Conservation (phyloP, 208 protist genomes). For the Leishmania amazonensis region DNA sequence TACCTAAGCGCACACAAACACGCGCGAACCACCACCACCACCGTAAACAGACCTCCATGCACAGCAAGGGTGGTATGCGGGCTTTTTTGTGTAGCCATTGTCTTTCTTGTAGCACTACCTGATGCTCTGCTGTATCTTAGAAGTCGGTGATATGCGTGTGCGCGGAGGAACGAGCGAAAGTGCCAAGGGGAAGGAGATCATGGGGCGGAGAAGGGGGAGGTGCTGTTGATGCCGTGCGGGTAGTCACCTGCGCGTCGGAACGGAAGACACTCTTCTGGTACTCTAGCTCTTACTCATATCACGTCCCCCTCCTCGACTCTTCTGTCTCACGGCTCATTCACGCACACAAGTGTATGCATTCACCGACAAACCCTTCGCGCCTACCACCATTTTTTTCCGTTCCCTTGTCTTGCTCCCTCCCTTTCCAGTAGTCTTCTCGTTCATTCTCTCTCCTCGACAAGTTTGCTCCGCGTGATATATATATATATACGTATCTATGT, state of each 20-base stretch:
- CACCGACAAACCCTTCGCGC: background rate
- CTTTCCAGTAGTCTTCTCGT: background rate
- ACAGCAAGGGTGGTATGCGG: too few species aligned
- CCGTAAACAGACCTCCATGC: background rate
- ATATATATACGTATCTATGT: background rate
- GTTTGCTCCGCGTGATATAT: background rate
- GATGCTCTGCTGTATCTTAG: background rate
- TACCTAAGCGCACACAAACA: background rate
- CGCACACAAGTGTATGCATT: background rate
- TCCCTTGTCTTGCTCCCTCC: background rate
- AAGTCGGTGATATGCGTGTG: background rate
- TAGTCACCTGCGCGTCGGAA: background rate
- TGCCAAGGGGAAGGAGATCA: background rate
- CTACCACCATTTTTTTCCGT: background rate
- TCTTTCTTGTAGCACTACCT: background rate
- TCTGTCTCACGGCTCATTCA: background rate
- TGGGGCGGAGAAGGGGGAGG: background rate
- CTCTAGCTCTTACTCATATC: background rate
- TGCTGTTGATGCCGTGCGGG: background rate
- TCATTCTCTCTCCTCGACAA: background rate
- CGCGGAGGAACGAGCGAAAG: background rate
- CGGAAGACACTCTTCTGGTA: background rate
- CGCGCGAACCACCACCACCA: background rate
- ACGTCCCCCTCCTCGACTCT: background rate
- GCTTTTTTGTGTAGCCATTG: background rate